phyloP scores from a whole-genome alignment of 805 yeast genomes.

The Saturnispora zaruensis region DNA sequence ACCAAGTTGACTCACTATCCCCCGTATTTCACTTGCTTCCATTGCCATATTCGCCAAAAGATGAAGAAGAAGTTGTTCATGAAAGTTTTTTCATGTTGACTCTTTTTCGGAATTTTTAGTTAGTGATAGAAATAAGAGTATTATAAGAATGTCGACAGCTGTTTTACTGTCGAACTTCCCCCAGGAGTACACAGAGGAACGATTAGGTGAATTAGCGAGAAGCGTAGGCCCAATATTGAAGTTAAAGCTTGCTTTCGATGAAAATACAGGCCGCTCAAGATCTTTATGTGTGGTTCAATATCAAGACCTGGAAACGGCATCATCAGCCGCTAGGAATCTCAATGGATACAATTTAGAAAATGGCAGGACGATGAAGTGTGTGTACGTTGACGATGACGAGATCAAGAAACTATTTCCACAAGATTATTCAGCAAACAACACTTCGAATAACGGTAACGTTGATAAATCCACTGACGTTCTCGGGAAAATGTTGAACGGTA shows the following conservation, averaged over 20 bases:
- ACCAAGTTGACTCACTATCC: constrained; percentile 64
- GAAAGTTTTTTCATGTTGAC: neutral
- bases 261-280: constrained; percentile 80
- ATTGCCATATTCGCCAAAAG: neutral
- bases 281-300: constrained; percentile 81
- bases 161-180: constrained; percentile 39
- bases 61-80: neutral
- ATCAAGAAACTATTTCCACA: constrained; percentile 2
- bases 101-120: neutral
- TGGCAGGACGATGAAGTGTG: constrained; percentile 57
- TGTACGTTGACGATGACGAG: constrained; percentile 43
- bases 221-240: constrained; percentile 84
- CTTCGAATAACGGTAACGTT: neutral
- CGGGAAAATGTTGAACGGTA: constrained; percentile 4
- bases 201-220: constrained; percentile 69
- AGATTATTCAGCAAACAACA: neutral
- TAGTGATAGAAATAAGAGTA: neutral
- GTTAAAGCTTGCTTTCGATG: constrained; percentile 73
- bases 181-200: constrained; percentile 89
- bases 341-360: constrained; percentile 67
- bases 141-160: constrained; percentile 4
- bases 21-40: constrained; percentile 54
- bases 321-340: constrained; percentile 82
- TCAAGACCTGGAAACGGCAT: constrained; percentile 75
- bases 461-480: neutral